Conservation (phyloP, 1,284 basidiomycete genomes). For the Apiotrichum sp. region DNA sequence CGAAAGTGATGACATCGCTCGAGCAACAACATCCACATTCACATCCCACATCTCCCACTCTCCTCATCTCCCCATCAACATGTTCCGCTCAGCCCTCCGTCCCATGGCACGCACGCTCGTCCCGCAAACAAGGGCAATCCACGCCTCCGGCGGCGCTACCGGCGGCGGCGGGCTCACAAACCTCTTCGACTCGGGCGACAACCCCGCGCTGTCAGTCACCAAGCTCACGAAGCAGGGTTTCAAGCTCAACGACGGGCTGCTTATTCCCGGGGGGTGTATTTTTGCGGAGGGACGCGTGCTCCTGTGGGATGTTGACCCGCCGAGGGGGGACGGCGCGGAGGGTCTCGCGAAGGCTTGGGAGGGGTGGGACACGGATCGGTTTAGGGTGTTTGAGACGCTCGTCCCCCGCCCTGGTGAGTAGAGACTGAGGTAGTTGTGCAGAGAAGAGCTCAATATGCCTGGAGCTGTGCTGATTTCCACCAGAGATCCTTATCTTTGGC, state of each 20-base stretch:
- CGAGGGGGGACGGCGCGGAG: slow-evolving; percentile 48
- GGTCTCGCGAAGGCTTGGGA: slow-evolving; percentile 40
- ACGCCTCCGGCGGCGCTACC: too few species aligned
- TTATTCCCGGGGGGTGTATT: slow-evolving; percentile 69
- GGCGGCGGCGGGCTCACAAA: slow-evolving; percentile 18
- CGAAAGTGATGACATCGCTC: too few species aligned
- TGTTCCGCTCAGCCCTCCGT: too few species aligned
- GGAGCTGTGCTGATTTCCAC: background rate
- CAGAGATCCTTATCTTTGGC: slow-evolving; percentile 84
- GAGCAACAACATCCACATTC: too few species aligned
- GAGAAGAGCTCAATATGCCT: too few species aligned
- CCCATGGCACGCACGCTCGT: too few species aligned
- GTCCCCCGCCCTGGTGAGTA: slow-evolving; percentile 75
- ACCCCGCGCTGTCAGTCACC: slow-evolving; percentile 30
- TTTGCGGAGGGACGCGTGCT: slow-evolving; percentile 82
- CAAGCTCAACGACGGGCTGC: slow-evolving; percentile 56
- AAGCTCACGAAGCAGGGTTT: slow-evolving; percentile 44
- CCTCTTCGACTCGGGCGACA: slow-evolving; percentile 26
- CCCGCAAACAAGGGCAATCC: too few species aligned
- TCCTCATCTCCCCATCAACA: too few species aligned
- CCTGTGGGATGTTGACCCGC: slow-evolving; percentile 76
- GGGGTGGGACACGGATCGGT: slow-evolving; percentile 65
- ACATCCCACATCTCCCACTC: too few species aligned
- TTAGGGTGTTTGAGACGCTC: slow-evolving; percentile 72
- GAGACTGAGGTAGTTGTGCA: too few species aligned